These are phyloP conservation scores for Dendrobium chrysotoxum DNA, from an alignment of 106 monocot genomes.

Conservation along the genomic window DNA sequence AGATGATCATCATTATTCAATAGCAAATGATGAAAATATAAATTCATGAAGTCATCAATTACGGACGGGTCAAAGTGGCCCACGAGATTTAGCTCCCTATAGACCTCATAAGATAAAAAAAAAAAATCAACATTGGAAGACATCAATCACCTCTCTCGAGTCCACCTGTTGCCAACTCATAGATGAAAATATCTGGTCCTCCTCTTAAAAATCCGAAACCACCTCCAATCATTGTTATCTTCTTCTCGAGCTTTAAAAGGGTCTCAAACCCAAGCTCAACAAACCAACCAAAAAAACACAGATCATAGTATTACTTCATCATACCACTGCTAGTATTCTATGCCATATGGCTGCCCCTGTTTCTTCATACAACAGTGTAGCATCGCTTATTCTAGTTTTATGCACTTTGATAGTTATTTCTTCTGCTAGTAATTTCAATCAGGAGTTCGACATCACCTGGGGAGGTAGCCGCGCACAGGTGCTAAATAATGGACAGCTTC, in stretches of 20 bases:
- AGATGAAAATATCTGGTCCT: not conserved
- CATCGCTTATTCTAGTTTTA: not conserved
- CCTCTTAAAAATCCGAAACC: not conserved
- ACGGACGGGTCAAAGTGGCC: no score
- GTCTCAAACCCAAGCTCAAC: not conserved
- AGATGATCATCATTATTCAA: no score
- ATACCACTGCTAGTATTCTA: not conserved
- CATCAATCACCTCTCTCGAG: not conserved
- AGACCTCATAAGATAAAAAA: not conserved
- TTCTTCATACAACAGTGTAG: not conserved
- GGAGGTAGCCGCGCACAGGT: constrained; percentile 17
- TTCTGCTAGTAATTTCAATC: constrained; percentile 3
- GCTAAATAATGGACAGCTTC: constrained; percentile 13
- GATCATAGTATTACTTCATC: not conserved
- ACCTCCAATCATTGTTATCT: not conserved
- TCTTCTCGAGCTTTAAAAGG: constrained; percentile 10
- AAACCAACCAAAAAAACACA: not conserved
- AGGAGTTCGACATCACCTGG: constrained; percentile 22
- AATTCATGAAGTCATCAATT: not conserved
- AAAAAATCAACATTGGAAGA: not conserved
- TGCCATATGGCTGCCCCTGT: not conserved
- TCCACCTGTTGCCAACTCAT: constrained; percentile 7
- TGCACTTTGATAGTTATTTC: not conserved
- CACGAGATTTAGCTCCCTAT: not conserved
- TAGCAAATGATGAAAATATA: no score